phyloP scores from a whole-genome alignment of 768 basidiomycete species.

The Tremella yokohamensis region DNA sequence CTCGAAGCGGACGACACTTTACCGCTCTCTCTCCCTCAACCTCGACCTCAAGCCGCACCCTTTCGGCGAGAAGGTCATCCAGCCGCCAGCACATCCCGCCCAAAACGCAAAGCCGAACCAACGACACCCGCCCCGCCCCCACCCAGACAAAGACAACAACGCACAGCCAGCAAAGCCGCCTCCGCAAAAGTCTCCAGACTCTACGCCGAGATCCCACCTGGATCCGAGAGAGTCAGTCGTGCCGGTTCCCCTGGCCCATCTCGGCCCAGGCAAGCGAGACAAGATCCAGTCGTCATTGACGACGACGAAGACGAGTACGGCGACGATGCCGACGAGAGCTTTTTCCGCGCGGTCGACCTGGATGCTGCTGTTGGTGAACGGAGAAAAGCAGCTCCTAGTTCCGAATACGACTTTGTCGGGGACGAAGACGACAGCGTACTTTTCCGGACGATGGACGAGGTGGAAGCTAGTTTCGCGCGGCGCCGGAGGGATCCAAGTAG shows the following conservation, averaged over 20 bases:
- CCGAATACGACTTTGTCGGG: neutral
- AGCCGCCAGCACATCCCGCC: neutral
- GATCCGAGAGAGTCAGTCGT: too few species aligned
- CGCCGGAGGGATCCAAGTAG: neutral
- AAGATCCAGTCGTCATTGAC: too few species aligned
- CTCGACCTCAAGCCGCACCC: neutral
- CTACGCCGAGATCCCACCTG: neutral
- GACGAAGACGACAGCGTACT: neutral
- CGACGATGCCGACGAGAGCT: constrained; percentile 1
- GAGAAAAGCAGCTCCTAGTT: neutral
- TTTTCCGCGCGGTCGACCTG: neutral
- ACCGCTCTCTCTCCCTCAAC: neutral
- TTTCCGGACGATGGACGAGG: neutral
- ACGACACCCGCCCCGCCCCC: neutral
- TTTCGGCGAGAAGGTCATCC: neutral
- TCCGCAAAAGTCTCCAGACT: neutral
- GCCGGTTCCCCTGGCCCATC: too few species aligned
- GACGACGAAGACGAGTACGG: neutral
- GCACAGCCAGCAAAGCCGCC: neutral
- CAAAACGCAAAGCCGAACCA: too few species aligned
- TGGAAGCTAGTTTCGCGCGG: neutral
- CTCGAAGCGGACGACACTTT: neutral
- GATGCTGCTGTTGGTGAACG: neutral
- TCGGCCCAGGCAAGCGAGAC: too few species aligned
- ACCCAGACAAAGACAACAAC: neutral